Evolutionary conservation across 139 green algal genomes (phyloP).

Genomic region (Picochlorum costavermella): DNA sequence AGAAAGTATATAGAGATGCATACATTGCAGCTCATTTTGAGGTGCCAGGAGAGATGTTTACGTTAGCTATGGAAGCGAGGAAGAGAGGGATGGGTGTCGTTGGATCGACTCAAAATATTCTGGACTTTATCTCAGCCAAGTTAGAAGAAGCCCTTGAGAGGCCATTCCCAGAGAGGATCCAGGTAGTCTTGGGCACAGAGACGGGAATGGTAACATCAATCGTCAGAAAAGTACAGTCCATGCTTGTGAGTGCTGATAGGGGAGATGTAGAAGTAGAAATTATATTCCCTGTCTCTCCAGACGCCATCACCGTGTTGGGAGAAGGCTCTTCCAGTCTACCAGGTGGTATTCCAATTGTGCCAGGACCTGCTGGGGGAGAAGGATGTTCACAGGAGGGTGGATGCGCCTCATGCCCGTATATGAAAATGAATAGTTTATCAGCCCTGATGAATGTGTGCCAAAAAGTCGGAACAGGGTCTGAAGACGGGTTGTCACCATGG

Average conservation of each 20-base stretch:
- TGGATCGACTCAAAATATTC: conserved; percentile 93
- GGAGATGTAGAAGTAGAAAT: conserved; percentile 84
- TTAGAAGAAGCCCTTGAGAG: conserved; percentile 48
- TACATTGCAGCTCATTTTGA: conserved; percentile 97
- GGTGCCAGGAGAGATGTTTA: conserved; percentile 92
- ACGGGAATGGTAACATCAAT: conserved; percentile 96
- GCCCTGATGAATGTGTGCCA: conserved; percentile 48
- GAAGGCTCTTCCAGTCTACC: conserved; percentile 35
- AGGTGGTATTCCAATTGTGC: conserved; percentile 55
- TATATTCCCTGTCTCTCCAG: conserved; percentile 85
- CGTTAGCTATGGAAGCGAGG: conserved; percentile 76
- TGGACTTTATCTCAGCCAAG: conserved; percentile 83
- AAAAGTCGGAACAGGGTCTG: conserved; percentile 35
- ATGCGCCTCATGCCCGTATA: conserved; percentile 95
- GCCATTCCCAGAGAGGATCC: conserved; percentile 54
- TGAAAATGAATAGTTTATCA: conserved; percentile 88
- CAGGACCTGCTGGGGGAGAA: conserved; percentile 65
- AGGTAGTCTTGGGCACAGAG: conserved; percentile 97
- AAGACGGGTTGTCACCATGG: conserved; percentile 57
- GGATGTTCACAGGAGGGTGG: conserved; percentile 87
- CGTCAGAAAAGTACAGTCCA: conserved; percentile 65
- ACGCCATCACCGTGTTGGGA: conserved; percentile 63
- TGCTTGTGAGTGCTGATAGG: conserved; percentile 43
- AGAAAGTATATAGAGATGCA: conserved; percentile 75
- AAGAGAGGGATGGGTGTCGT: conserved; percentile 80